phyloP scores from a whole-genome alignment of 352 stramenopile species.

The Saprolegnia parasitica region DNA sequence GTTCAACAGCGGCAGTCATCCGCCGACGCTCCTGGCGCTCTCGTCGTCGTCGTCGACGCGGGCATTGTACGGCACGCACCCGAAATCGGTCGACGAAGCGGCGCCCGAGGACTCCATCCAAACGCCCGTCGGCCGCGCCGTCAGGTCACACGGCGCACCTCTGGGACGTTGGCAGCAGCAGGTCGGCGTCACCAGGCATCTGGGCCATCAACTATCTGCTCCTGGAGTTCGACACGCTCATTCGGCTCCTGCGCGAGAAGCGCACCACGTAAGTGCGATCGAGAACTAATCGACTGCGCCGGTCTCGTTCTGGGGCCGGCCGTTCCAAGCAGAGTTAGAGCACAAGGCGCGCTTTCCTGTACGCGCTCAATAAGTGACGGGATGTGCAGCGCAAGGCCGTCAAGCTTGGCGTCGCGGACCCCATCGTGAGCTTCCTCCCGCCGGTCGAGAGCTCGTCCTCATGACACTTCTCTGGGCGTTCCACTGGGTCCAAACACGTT shows the following conservation, averaged over 20 bases:
- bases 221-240: slow-evolving; percentile 20
- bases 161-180: not conserved
- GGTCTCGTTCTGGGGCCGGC: not conserved
- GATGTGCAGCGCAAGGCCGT: slow-evolving; percentile 10
- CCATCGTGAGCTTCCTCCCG: slow-evolving; percentile 12
- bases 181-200: not conserved
- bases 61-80: not conserved
- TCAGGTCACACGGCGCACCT: slow-evolving; percentile 7
- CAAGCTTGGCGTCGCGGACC: slow-evolving; percentile 15
- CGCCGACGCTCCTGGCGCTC: not conserved
- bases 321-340: slow-evolving; percentile 7
- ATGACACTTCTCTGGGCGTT: slow-evolving; percentile 8
- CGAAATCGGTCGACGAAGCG: slow-evolving; percentile 3
- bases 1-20: too few relatives aligned
- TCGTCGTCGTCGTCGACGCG: not conserved
- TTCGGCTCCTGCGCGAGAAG: slow-evolving; percentile 17
- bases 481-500: slow-evolving; percentile 13
- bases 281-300: slow-evolving; percentile 1
- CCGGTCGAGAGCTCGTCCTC: not conserved
- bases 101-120: slow-evolving; percentile 15
- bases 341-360: slow-evolving; percentile 11
- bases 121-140: not conserved
- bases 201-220: slow-evolving; percentile 26
- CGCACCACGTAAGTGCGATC: slow-evolving; percentile 8
- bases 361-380: slow-evolving; percentile 13